Conservation (phyloP, 345 rosid species). For the Populus tremula region DNA sequence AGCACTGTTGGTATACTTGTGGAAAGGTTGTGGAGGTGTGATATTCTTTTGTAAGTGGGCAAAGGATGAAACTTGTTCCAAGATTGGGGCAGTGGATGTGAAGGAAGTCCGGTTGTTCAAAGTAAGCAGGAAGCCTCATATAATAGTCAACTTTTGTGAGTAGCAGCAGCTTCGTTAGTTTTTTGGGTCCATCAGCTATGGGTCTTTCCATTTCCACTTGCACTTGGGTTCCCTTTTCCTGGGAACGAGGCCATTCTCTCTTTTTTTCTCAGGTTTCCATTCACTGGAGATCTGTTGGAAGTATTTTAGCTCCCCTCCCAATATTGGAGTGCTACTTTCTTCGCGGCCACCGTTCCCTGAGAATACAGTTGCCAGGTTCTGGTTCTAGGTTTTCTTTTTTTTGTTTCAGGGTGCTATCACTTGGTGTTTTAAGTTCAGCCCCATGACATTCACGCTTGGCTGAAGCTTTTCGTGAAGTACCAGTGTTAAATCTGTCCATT, state of each 20-base stretch:
- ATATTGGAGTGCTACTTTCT: slow-evolving; percentile 19
- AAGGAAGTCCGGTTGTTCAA: slow-evolving; percentile 22
- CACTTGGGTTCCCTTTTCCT: slow-evolving; percentile 51
- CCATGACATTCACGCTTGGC: neutral
- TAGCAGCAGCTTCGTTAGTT: slow-evolving; percentile 32
- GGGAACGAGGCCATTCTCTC: slow-evolving; percentile 41
- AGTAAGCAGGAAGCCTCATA: slow-evolving; percentile 11
- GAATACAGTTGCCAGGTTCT: slow-evolving; percentile 46
- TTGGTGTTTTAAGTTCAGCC: slow-evolving; percentile 43
- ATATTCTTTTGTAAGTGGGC: slow-evolving; percentile 47
- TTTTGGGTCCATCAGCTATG: slow-evolving; percentile 70
- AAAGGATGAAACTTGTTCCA: neutral
- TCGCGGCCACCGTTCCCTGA: slow-evolving; percentile 44
- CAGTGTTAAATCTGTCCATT: slow-evolving; percentile 20
- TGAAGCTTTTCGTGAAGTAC: slow-evolving; percentile 21
- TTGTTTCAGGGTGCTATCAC: slow-evolving; percentile 33
- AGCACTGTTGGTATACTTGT: slow-evolving; percentile 42
- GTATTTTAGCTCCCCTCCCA: slow-evolving; percentile 27
- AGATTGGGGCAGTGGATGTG: slow-evolving; percentile 10
- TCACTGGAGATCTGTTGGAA: slow-evolving; percentile 42
- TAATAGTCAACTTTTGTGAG: slow-evolving; percentile 24
- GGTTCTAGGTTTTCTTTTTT: slow-evolving; percentile 27
- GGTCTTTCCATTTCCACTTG: slow-evolving; percentile 36
- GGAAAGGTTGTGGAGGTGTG: slow-evolving; percentile 65
- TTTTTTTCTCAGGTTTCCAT: slow-evolving; percentile 55